phyloP scores from a whole-genome alignment of 192 early-diverging fungal genomes.

The Coemansia sp. region DNA sequence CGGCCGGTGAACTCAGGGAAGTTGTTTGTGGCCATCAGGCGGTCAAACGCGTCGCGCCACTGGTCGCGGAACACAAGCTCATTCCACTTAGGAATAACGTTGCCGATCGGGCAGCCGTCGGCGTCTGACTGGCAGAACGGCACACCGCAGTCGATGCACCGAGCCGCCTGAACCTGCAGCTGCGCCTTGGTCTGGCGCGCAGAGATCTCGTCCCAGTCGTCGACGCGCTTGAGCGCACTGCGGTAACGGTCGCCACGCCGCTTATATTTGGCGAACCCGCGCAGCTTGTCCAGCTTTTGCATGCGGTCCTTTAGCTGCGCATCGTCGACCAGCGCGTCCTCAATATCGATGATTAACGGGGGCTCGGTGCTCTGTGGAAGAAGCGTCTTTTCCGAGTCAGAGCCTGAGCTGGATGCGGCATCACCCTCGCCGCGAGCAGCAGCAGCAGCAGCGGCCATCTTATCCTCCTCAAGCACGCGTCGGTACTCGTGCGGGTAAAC shows the following conservation, averaged over 20 bases:
- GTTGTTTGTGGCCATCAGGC: constrained; percentile 96
- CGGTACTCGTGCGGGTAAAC: constrained; percentile 94
- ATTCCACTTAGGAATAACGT: constrained; percentile 99
- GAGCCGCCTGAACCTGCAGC: constrained; percentile 90
- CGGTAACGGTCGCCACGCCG: constrained; percentile 87
- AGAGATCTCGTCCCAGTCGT: constrained; percentile 96
- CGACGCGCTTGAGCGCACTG: constrained; percentile 73
- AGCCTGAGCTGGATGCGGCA: constrained; percentile 2
- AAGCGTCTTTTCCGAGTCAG: constrained; percentile 35
- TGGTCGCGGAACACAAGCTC: constrained; percentile 94
- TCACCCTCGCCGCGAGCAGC: neutral
- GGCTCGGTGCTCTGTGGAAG: constrained; percentile 27
- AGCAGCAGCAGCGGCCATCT: neutral
- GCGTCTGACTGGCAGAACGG: constrained; percentile 97
- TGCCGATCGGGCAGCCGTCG: constrained; percentile 96
- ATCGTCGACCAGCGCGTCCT: constrained; percentile 85
- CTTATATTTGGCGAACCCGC: constrained; percentile 95
- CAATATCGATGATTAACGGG: constrained; percentile 71
- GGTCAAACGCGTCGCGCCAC: constrained; percentile 93
- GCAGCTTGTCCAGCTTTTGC: constrained; percentile 86
- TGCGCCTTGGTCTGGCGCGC: constrained; percentile 77
- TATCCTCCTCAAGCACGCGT: constrained; percentile 71
- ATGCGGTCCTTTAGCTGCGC: constrained; percentile 68
- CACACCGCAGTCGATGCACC: constrained; percentile 98
- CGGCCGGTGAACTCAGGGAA: constrained; percentile 99